Evolutionary conservation across 2,329 filamentous ascomycete species (phyloP), one percentile per base, ranked within the genome.

Genomic region (Ceratocystis huliohia): DNA sequence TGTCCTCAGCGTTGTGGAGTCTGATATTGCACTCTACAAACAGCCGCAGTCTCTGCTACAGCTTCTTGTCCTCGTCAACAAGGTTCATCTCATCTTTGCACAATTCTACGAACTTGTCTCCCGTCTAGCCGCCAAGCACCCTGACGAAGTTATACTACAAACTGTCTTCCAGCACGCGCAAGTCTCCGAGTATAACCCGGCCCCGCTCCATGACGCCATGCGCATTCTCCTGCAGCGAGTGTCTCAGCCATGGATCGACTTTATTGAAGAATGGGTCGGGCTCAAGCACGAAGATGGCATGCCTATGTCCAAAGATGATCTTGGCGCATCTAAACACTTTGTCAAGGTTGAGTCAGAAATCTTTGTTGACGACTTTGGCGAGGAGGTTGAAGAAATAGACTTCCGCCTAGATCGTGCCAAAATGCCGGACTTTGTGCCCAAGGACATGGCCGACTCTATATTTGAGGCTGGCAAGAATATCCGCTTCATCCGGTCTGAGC

Each of bases 401-500:
- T 89, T 84, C 70, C 75, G 83, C 5, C 80, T 92, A 41, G 84
- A 88, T 68, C 78, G 79, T 25, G 77, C 82, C 33, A 82, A 83
- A 69, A 84, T 94, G 76, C 89, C 89, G 0, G 78, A 80, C 1
- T 94, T 94, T 70, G 79, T 95, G 57, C 82, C 86, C 0, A 74
- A 78, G 4, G 89, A 94, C 67, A 82, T 92, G 70, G 86, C 84
- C 2, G 80, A 82, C 63, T 78, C 80, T 4, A 84, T 94, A n/a
- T 92, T 93, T 69, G 89, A 95, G 73, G 88, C 86, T 2, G 91
- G 89, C 3, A 84, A 82, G 71, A 93, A 88, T 72, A 75, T 96
- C 61, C 83, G 88, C 6, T 85, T 94, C 65, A 78, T 96, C 61
- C 83, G 85, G 70, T 77, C 79, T 25, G 84, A 88, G 70, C 88